Evolutionary conservation across 2,329 filamentous ascomycete species (phyloP).

Genomic region (Zelopaecilomyces penicillatus): DNA sequence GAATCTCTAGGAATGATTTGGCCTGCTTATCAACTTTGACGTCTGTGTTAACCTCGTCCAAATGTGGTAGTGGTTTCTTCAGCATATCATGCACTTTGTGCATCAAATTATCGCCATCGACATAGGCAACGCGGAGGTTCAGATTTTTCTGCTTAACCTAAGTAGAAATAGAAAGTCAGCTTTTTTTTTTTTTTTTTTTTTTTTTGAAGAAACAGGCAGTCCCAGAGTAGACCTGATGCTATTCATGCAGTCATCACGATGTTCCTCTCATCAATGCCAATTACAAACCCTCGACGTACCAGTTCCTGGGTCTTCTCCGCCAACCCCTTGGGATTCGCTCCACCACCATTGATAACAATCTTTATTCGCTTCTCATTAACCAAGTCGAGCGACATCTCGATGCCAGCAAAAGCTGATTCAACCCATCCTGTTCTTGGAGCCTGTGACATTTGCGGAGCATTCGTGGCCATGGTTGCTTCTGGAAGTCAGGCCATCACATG

Average conservation of each 20-base stretch:
- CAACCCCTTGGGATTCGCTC: constrained; percentile 43
- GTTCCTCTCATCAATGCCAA: no score
- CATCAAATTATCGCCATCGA: constrained; percentile 30
- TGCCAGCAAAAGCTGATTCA: constrained; percentile 14
- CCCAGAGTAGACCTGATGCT: no score
- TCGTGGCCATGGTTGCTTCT: constrained; percentile 21
- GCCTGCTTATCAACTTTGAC: constrained; percentile 13
- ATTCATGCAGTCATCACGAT: no score
- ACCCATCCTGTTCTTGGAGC: constrained; percentile 14
- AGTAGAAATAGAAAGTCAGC: not conserved
- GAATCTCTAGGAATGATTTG: constrained; percentile 11
- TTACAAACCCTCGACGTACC: constrained; percentile 5
- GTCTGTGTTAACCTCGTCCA: constrained; percentile 11
- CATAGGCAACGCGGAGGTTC: constrained; percentile 27
- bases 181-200: no score
- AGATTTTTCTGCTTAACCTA: constrained; percentile 18
- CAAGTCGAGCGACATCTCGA: constrained; percentile 21
- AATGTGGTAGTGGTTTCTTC: constrained; percentile 11
- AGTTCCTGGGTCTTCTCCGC: constrained; percentile 24
- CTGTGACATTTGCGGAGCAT: constrained; percentile 6
- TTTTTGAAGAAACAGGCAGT: no score
- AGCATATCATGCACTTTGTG: constrained; percentile 9
- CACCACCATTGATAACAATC: constrained; percentile 48
- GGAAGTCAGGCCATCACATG: not conserved
- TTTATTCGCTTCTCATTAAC: constrained; percentile 40